These are phyloP conservation scores for Haberlea rhodopensis DNA, from an alignment of 257 asterid species.

Conservation along the genomic window DNA sequence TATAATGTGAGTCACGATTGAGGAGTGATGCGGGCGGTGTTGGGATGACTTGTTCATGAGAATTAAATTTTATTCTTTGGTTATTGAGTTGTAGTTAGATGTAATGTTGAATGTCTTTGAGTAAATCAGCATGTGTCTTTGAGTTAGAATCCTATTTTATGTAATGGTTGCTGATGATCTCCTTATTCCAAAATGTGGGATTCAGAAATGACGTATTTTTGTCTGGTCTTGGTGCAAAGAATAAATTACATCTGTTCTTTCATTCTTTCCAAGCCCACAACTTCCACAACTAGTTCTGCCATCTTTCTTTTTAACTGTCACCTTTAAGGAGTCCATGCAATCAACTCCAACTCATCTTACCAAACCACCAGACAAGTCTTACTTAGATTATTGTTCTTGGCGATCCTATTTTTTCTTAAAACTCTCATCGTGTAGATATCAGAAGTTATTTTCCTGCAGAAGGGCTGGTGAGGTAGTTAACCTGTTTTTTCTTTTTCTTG, in stretches of 20 bases:
- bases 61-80: too few species aligned
- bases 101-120: too few species aligned
- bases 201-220: too few species aligned
- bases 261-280: too few species aligned
- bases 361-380: background rate
- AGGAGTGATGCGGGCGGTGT: background rate
- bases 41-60: too few species aligned
- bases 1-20: background rate
- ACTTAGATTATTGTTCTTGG: background rate
- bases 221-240: too few species aligned
- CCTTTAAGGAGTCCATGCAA: background rate
- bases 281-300: too few species aligned
- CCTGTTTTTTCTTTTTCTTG: too few species aligned
- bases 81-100: too few species aligned
- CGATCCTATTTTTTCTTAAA: background rate
- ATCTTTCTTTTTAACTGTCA: background rate
- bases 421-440: background rate
- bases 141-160: background rate
- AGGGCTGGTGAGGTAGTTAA: background rate
- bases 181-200: too few species aligned
- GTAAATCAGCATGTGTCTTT: too few species aligned
- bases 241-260: too few species aligned
- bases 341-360: background rate
- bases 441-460: background rate
- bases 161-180: background rate